Percentiles rank a stretch among this genome's conserved stretches.
Evolutionary conservation across 176 grass and related monocot genomes (phyloP).

Genomic region (Paspalum notatum): DNA sequence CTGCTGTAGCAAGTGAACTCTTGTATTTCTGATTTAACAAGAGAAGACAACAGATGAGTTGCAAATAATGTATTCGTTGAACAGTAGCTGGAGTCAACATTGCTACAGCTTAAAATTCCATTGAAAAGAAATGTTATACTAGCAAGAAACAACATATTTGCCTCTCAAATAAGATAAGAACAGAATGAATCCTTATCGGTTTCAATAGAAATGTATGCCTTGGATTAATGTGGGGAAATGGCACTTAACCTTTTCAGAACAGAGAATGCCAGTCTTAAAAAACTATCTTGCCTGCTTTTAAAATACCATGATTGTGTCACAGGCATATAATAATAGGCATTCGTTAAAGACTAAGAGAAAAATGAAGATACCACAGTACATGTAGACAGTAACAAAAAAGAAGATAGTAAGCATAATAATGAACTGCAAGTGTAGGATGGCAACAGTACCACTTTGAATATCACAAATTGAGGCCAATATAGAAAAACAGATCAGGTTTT

Average conservation of each 20-base stretch:
- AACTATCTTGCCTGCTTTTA: background rate
- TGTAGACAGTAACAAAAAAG: background rate
- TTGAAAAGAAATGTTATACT: background rate
- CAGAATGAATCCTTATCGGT: background rate
- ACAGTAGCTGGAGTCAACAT: background rate
- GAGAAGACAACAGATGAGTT: background rate
- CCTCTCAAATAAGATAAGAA: conserved; percentile 11
- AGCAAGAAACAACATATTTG: conserved; percentile 15
- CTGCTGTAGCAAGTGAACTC: background rate
- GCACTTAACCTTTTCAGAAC: background rate
- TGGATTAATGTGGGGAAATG: conserved; percentile 14
- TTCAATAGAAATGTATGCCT: conserved; percentile 11
- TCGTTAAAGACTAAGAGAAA: background rate
- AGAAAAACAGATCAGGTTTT: conserved; percentile 1
- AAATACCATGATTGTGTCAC: background rate
- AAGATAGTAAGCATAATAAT: conserved; percentile 24
- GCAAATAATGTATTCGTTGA: conserved; percentile 7
- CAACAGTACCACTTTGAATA: conserved; percentile 22
- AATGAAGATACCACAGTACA: no score
- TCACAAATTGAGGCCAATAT: background rate
- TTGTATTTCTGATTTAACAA: conserved; percentile 28
- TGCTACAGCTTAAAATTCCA: conserved; percentile 21
- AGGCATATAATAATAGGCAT: conserved; percentile 30
- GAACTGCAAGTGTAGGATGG: conserved; percentile 17
- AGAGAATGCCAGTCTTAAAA: background rate